These are phyloP conservation scores for Vaccinium vitisidaea DNA, from an alignment of 148 eudicot species.

Conservation along the genomic window DNA sequence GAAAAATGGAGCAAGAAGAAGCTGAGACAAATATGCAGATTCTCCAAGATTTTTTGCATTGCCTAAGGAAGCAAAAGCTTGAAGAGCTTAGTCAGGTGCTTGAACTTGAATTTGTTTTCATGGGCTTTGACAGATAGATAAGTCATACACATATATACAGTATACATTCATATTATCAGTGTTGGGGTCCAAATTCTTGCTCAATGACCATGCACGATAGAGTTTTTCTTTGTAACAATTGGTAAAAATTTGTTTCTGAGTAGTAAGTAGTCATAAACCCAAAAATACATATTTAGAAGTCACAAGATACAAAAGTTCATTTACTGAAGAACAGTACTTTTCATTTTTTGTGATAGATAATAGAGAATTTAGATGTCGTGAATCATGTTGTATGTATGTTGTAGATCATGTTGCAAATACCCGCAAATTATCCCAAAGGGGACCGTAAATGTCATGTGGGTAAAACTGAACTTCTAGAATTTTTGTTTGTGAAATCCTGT, in stretches of 20 bases:
- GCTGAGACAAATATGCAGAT: constrained; percentile 94
- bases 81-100: constrained; percentile 79
- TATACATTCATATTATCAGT: background rate
- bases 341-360: background rate
- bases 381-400: background rate
- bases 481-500: background rate
- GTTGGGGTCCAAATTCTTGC: background rate
- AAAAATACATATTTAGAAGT: background rate
- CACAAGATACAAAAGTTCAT: background rate
- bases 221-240: background rate
- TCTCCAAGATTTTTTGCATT: constrained; percentile 67
- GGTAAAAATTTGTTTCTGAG: background rate
- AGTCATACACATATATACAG: constrained; percentile 3
- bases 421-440: background rate
- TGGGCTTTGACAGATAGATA: background rate
- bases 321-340: background rate
- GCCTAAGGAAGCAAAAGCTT: constrained; percentile 73
- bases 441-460: background rate
- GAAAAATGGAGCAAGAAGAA: constrained; percentile 86
- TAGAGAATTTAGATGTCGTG: background rate
- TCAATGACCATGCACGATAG: background rate
- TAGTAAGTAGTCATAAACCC: background rate
- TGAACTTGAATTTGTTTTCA: constrained; percentile 6
- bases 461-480: background rate
- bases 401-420: background rate